Percentiles rank a stretch among this genome's conserved stretches.
These are phyloP conservation scores for Pseudopyricularia cyperi DNA, from an alignment of 2,329 filamentous ascomycete species.

Conservation along the genomic window DNA sequence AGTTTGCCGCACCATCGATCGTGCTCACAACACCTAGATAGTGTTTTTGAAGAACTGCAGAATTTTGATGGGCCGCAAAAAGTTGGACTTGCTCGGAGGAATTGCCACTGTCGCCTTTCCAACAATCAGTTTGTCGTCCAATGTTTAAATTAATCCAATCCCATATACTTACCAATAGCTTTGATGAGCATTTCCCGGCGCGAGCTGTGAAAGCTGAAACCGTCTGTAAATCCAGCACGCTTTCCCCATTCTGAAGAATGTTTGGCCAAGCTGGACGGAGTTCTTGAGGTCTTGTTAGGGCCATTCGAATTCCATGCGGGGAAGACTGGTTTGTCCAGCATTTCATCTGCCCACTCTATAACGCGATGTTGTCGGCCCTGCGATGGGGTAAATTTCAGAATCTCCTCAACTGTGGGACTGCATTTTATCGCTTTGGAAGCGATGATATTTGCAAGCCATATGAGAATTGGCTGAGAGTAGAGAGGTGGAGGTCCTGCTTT, in stretches of 20 bases:
- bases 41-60: background rate
- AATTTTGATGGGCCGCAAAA: background rate
- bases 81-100: background rate
- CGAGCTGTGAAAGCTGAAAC: background rate
- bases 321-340: background rate
- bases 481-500: conserved; percentile 1
- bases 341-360: background rate
- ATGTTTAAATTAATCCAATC: background rate
- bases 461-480: conserved; percentile 3
- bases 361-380: background rate
- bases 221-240: background rate
- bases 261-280: background rate
- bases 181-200: background rate
- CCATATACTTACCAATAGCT: background rate
- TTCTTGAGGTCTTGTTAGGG: background rate
- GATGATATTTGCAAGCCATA: conserved; percentile 4
- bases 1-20: background rate
- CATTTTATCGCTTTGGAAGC: background rate
- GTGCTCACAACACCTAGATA: background rate
- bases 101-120: background rate
- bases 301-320: background rate
- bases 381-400: background rate
- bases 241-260: background rate
- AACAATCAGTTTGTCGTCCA: background rate
- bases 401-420: background rate